phyloP scores from a whole-genome alignment of 495 filamentous ascomycete genomes.

The Cercophora newfieldiana region DNA sequence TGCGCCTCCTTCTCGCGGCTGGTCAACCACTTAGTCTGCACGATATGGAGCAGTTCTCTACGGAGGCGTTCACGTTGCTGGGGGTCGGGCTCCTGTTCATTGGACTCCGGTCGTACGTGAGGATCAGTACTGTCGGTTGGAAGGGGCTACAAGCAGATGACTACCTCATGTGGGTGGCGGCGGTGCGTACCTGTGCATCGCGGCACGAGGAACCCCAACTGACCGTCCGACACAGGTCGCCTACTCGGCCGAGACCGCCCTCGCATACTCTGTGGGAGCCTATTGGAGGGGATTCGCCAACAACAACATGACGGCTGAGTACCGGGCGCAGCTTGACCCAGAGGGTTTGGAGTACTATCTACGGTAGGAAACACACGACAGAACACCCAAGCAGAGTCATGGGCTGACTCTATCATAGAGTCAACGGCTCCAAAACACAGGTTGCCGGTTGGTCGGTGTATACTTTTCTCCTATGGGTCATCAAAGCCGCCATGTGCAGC shows the following conservation, averaged over 20 bases:
- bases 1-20: not conserved
- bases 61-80: conserved; percentile 56
- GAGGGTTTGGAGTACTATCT: conserved; percentile 49
- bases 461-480: conserved; percentile 55
- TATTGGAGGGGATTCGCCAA: conserved; percentile 59
- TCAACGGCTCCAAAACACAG: conserved; percentile 61
- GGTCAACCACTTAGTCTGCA: not conserved
- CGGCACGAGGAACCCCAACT: not conserved
- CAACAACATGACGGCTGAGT: conserved; percentile 56
- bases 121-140: conserved; percentile 54
- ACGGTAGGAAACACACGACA: conserved; percentile 22
- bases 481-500: conserved; percentile 60
- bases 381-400: not conserved
- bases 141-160: conserved; percentile 56
- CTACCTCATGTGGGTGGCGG: conserved; percentile 59
- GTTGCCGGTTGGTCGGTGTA: conserved; percentile 61
- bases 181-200: conserved; percentile 39
- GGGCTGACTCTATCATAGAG: conserved; percentile 27
- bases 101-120: conserved; percentile 46
- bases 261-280: conserved; percentile 37
- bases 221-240: conserved; percentile 25
- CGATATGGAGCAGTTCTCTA: conserved; percentile 42
- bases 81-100: conserved; percentile 52
- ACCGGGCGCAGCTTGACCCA: conserved; percentile 47
- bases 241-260: conserved; percentile 35